phyloP scores from a whole-genome alignment of 257 asterid genomes.

The Misopates orontium region DNA sequence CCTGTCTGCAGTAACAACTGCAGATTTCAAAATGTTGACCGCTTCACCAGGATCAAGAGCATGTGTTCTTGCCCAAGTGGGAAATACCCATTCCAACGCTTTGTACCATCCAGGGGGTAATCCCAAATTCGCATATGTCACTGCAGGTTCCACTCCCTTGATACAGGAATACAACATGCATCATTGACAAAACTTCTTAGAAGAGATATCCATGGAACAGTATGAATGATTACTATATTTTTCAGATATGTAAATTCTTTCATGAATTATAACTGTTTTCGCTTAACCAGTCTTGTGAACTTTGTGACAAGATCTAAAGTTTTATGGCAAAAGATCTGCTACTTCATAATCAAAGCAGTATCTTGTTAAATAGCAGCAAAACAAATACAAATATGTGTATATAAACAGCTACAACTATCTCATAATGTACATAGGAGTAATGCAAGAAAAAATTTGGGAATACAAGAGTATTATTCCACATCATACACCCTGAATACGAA shows the following conservation, averaged over 20 bases:
- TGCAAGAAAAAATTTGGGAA: too few species aligned
- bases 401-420: neutral
- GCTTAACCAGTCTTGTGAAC: too few species aligned
- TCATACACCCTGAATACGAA: too few species aligned
- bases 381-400: too few species aligned
- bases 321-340: too few species aligned
- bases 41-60: conserved; percentile 99
- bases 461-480: too few species aligned
- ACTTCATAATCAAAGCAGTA: too few species aligned
- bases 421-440: neutral
- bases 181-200: too few species aligned
- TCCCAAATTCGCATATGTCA: conserved; percentile 67
- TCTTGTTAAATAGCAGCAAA: too few species aligned
- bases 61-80: conserved; percentile 95
- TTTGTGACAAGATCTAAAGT: too few species aligned
- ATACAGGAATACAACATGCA: conserved; percentile 20
- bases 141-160: conserved; percentile 95
- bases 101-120: conserved; percentile 89
- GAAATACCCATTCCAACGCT: conserved; percentile 94
- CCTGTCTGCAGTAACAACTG: conserved; percentile 89
- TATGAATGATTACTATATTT: neutral
- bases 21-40: conserved; percentile 85
- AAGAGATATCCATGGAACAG: neutral
- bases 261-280: conserved; percentile 10
- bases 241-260: neutral